Base-by-base conservation (phyloP, 768 basidiomycete genomes). In the Leccinum sublutescens region DNA sequence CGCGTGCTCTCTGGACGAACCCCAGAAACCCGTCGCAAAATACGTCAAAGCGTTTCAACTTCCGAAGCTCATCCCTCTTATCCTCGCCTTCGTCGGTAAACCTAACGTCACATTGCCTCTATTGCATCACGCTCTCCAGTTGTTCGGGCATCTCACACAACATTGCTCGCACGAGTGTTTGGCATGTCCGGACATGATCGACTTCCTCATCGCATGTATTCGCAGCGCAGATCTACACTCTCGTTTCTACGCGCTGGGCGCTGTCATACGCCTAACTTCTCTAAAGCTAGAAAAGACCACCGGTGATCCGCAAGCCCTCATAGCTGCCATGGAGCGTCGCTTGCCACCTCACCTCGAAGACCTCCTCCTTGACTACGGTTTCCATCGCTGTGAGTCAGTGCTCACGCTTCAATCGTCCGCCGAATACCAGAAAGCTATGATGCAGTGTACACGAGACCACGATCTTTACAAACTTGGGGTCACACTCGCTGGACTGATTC, bases 351-450 rank as follows among this genome's bases (percentile, higher is more conserved):
- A 83, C 57, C 71, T 87, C 47, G 66, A 59, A 15, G 78, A 82
- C 12, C 68, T 80, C 54, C 65, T 84, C 54, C 65, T 79, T 63
- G 73, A 75, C 52, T 86, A 85, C 58, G 84, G 84, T 2, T 61
- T 71, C n/a, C 63, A 60, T 23, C 71, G 72, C 27, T 80, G 79
- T 66, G 86, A 87, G 50, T 76, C 76, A 2, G 74, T 64, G 45
- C 62, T 83, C 21, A 80, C 76, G 0, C 67, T 83, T 52, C 57
- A 62, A 11, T 76, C 77, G 15, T 62, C 77, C 4, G 52, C 49
- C 8, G 80, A 83, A 2, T 82, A 77, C 64, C 81, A 82, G 61
- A 70, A 74, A 4, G 83, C 83, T 3, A 82, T 88, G 80, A 79
- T 83, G 76, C 57, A 70, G 9, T 77, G 70, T 59, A 76, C 74